Conservation (phyloP, 2,329 filamentous ascomycete genomes). For the Sphaerulina vaccinii region DNA sequence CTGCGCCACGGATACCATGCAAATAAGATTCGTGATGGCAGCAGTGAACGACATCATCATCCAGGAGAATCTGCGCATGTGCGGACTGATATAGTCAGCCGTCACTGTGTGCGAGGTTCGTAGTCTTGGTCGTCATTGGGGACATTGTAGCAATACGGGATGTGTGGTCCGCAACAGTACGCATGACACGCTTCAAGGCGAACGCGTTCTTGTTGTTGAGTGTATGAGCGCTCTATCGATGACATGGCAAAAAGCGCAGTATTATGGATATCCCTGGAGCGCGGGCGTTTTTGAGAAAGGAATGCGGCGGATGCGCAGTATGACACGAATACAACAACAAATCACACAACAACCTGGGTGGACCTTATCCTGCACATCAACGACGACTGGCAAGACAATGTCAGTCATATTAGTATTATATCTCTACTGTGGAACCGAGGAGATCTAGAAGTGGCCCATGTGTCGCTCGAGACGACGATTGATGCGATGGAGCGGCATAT, state of each 20-base stretch:
- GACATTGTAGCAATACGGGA: conserved; percentile 11
- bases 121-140: neutral
- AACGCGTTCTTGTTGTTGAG: conserved; percentile 3
- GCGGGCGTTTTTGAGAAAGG: neutral
- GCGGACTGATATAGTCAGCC: conserved; percentile 78
- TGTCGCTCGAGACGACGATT: neutral
- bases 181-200: conserved; percentile 10
- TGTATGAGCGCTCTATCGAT: neutral
- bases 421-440: neutral
- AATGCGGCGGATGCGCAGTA: neutral
- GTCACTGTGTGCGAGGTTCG: neutral
- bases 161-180: conserved; percentile 16
- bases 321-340: neutral
- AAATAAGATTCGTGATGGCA: conserved; percentile 99
- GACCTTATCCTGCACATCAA: neutral
- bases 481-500: neutral
- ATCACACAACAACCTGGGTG: neutral
- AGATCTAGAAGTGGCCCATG: neutral
- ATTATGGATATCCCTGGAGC: conserved; percentile 7
- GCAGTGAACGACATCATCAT: conserved; percentile 99
- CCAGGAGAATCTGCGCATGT: conserved; percentile 96
- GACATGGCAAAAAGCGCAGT: neutral
- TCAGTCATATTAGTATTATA: neutral
- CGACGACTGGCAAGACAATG: neutral
- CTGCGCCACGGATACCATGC: conserved; percentile 96